Percentiles rank a stretch among this genome's conserved stretches.
Evolutionary conservation across 805 yeast genomes (phyloP).

Genomic region (Lachancea dasiensis): DNA sequence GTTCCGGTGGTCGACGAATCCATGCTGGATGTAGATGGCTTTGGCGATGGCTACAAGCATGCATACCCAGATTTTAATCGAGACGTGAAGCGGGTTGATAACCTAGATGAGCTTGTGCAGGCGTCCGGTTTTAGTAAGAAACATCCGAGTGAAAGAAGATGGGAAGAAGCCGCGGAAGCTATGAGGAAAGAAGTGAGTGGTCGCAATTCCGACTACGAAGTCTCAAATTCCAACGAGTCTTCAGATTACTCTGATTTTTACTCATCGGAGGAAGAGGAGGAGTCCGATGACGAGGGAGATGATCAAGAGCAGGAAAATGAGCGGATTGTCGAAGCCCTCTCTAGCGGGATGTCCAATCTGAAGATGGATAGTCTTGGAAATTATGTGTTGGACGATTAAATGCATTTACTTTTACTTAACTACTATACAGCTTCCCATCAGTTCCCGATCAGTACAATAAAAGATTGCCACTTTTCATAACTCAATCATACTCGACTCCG

Average conservation of each 20-base stretch:
- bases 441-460: no score
- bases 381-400: slow-evolving; percentile 53
- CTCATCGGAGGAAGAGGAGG: slow-evolving; percentile 28
- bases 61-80: slow-evolving; percentile 74
- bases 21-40: slow-evolving; percentile 75
- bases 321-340: slow-evolving; percentile 64
- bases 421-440: slow-evolving; percentile 2
- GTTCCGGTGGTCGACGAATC: slow-evolving; percentile 60
- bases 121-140: slow-evolving; percentile 80
- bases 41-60: slow-evolving; percentile 70
- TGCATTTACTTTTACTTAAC: not conserved
- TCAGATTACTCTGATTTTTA: slow-evolving; percentile 44
- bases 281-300: slow-evolving; percentile 25
- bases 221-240: slow-evolving; percentile 44
- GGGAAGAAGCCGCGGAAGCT: slow-evolving; percentile 67
- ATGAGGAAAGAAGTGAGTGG: slow-evolving; percentile 42
- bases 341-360: slow-evolving; percentile 54
- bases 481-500: slow-evolving; percentile 33
- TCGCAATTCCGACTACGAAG: slow-evolving; percentile 28
- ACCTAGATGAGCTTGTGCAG: slow-evolving; percentile 77
- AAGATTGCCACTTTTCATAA: no score
- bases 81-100: slow-evolving; percentile 63
- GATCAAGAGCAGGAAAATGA: slow-evolving; percentile 45
- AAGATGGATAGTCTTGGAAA: slow-evolving; percentile 82
- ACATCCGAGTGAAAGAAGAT: slow-evolving; percentile 49